Evolutionary conservation across 257 asterid genomes (phyloP).

Genomic region (Nicotiana sylvestris): DNA sequence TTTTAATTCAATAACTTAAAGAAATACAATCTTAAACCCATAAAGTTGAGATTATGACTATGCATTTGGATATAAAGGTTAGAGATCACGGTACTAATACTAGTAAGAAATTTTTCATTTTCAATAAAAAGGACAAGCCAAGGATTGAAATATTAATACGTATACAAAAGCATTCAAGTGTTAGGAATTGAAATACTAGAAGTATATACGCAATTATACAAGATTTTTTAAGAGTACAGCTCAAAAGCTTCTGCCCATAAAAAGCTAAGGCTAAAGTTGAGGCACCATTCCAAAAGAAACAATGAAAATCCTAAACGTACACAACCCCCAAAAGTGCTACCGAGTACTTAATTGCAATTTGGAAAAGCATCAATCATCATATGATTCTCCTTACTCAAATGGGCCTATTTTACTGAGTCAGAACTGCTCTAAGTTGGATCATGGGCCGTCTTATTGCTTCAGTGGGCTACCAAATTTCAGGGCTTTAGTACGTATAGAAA

Average conservation of each 20-base stretch:
- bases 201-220: background rate
- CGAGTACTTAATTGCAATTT: background rate
- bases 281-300: background rate
- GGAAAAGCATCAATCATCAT: background rate
- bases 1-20: no score
- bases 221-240: background rate
- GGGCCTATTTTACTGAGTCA: background rate
- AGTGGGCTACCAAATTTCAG: slow-evolving; percentile 3
- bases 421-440: background rate
- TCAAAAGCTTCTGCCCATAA: background rate
- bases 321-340: background rate
- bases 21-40: no score
- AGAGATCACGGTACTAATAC: no score
- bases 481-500: slow-evolving; percentile 27
- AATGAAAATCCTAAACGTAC: background rate
- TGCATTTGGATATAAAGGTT: no score
- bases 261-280: background rate
- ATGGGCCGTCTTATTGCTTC: background rate
- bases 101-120: no score
- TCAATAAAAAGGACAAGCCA: background rate
- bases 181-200: background rate
- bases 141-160: background rate
- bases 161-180: background rate
- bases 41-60: no score
- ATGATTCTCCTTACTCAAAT: background rate